Evolutionary conservation across 345 rosid species (phyloP), one percentile per base, ranked within the genome.

Genomic region (Hibiscus syriacus): DNA sequence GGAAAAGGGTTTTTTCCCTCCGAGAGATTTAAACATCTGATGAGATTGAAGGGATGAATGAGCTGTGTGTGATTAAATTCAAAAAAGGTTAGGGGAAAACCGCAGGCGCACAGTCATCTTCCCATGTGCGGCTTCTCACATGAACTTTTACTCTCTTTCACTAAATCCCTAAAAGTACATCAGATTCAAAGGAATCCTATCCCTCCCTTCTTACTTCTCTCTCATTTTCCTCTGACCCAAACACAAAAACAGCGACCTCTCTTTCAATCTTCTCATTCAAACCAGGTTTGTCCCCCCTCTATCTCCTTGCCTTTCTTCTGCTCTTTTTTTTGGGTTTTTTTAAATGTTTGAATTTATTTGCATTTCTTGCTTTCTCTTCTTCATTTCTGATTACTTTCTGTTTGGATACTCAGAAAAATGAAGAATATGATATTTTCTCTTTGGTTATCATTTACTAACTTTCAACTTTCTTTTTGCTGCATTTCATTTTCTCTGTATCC

Each of bases 111-210:
- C 6, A 50, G 25, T 13, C 62, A 20, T 13, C 55, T 9, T n/a
- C 48, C 52, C 76, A 29, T 79, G 79, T 6, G 72, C 72, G 52
- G 60, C 0, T 55, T 50, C 80, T 2, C 74, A 82, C 68, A 20
- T 49, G 49, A 81, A 66, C 73, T 14, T 46, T 50, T 50, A 48
- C 52, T 45, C 32, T 36, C 61, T 29, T 38, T 64, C 50, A 55
- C 55, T 50, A 72, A 75, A 79, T 68, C 84, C 87, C 80, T 78
- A 74, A 76, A 62, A 50, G 55, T 55, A 68, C 72, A 59, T 25
- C 27, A 19, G 55, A 50, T 50, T 20, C 62, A 69, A 74, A 80
- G 70, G 55, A 46, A 50, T 49, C 74, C 62, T 19, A 36, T 49
- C 56, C 72, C 53, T 39, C 58, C 62, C 46, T 2, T 1, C 2